Evolutionary conservation across 169 alveolate genomes (phyloP).

Genomic region (Theileria orientalis): DNA sequence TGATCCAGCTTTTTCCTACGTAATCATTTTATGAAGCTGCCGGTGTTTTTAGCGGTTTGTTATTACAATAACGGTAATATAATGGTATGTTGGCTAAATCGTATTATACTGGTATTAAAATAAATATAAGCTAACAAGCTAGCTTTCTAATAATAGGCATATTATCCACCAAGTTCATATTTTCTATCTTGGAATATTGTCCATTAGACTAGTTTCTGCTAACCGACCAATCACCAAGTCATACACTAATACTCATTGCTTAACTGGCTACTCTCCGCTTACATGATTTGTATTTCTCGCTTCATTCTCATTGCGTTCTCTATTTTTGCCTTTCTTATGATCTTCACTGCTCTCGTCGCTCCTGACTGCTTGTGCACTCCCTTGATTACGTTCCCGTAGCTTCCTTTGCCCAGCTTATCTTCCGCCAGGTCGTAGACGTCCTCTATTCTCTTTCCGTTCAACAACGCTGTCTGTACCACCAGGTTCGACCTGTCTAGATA

Average conservation of each 20-base stretch:
- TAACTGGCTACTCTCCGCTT: background rate
- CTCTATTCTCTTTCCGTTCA: conserved; percentile 70
- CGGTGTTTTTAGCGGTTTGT: too few relatives aligned
- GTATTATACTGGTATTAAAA: too few relatives aligned
- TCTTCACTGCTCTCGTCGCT: conserved; percentile 82
- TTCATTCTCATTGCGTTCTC: conserved; percentile 85
- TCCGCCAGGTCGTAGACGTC: conserved; percentile 81
- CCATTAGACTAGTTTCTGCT: too few relatives aligned
- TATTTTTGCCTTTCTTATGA: conserved; percentile 80
- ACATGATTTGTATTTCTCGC: conserved; percentile 86
- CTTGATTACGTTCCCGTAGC: conserved; percentile 87
- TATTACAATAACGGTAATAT: too few relatives aligned
- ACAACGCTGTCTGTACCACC: conserved; percentile 67
- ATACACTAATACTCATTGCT: too few relatives aligned
- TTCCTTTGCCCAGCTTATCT: conserved; percentile 85
- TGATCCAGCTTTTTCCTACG: conserved; percentile 83
- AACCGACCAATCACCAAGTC: too few relatives aligned
- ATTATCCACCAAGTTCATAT: too few relatives aligned
- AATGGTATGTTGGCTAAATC: too few relatives aligned
- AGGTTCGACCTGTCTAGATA: conserved; percentile 70
- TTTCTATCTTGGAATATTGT: too few relatives aligned
- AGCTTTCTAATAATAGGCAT: too few relatives aligned
- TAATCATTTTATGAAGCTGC: too few relatives aligned
- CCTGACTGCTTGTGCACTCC: conserved; percentile 84
- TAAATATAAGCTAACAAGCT: too few relatives aligned